phyloP scores from a whole-genome alignment of 768 basidiomycete genomes.

The Leccinellum luteum region DNA sequence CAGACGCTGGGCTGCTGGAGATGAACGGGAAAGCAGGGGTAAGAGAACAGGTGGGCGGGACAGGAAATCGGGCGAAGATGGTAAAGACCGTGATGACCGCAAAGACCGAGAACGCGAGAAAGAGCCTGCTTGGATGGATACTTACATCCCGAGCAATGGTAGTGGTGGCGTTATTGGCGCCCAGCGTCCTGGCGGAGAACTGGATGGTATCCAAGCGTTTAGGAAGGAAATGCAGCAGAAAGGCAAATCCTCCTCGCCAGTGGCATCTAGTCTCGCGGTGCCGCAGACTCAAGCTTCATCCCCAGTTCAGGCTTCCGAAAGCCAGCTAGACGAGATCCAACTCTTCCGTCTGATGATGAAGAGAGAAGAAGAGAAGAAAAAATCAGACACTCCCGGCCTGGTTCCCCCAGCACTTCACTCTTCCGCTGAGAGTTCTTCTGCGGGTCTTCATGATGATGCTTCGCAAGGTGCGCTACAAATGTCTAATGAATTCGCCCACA shows the following conservation, averaged over 20 bases:
- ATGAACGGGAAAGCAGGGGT: conserved; percentile 65
- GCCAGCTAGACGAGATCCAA: conserved; percentile 76
- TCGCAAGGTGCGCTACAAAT: conserved; percentile 20
- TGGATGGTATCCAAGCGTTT: conserved; percentile 85
- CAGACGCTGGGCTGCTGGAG: conserved; percentile 54
- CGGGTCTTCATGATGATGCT: conserved; percentile 6
- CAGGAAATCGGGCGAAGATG: conserved; percentile 46
- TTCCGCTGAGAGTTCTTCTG: conserved; percentile 13
- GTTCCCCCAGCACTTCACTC: background rate
- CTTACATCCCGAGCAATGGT: conserved; percentile 65
- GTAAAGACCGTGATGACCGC: conserved; percentile 47
- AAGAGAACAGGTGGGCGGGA: conserved; percentile 63
- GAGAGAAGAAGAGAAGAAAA: conserved; percentile 58
- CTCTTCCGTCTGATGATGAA: conserved; percentile 84
- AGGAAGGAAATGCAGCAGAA: conserved; percentile 82
- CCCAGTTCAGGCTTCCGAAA: conserved; percentile 23
- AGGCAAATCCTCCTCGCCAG: conserved; percentile 46
- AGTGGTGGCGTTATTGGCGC: conserved; percentile 63
- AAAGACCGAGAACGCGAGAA: conserved; percentile 67
- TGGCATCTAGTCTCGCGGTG: conserved; percentile 4
- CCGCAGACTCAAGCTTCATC: conserved; percentile 24
- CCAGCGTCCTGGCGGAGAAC: conserved; percentile 56
- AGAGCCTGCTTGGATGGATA: conserved; percentile 93
- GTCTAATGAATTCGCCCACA: background rate
- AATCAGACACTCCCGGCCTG: conserved; percentile 23